These are phyloP conservation scores for Pyrenophora tritici-repentis DNA, from an alignment of 2,329 filamentous ascomycete species.

Conservation along the genomic window DNA sequence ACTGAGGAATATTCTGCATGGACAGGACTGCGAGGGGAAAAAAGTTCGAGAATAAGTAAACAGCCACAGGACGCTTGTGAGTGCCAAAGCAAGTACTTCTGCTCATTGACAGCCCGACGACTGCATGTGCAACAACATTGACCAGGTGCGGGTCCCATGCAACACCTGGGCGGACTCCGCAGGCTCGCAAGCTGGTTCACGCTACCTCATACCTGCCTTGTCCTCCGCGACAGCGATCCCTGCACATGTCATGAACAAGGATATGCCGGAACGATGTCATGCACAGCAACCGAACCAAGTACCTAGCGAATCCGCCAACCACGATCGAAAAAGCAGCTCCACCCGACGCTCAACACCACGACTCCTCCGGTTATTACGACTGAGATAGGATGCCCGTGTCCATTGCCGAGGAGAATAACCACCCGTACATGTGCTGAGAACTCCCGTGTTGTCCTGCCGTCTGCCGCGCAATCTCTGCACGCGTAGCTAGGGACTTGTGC, in stretches of 20 bases:
- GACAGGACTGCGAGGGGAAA: not conserved
- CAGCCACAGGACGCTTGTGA: constrained; percentile 3
- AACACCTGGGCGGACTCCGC: not conserved
- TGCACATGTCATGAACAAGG: constrained; percentile 4
- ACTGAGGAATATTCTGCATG: too few relatives aligned
- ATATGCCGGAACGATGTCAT: not conserved
- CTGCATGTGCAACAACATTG: constrained; percentile 15
- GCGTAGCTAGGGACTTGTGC: not conserved
- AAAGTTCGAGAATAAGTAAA: not conserved
- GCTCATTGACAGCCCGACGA: not conserved
- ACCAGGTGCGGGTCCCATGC: constrained; percentile 1
- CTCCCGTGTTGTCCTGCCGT: too few relatives aligned
- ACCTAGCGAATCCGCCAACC: too few relatives aligned
- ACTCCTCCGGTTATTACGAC: too few relatives aligned
- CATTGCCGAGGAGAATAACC: too few relatives aligned
- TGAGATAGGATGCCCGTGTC: too few relatives aligned
- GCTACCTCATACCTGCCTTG: constrained; percentile 1
- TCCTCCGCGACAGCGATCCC: not conserved
- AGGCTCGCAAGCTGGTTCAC: constrained; percentile 5
- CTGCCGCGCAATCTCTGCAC: not conserved
- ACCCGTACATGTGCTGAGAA: too few relatives aligned
- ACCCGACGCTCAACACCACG: too few relatives aligned
- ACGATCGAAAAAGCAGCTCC: too few relatives aligned
- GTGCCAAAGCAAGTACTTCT: constrained; percentile 5
- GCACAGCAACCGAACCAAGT: not conserved